Evolutionary conservation across 768 basidiomycete genomes (phyloP), one percentile per base, ranked within the genome.

Genomic region (Pholiota conissans): DNA sequence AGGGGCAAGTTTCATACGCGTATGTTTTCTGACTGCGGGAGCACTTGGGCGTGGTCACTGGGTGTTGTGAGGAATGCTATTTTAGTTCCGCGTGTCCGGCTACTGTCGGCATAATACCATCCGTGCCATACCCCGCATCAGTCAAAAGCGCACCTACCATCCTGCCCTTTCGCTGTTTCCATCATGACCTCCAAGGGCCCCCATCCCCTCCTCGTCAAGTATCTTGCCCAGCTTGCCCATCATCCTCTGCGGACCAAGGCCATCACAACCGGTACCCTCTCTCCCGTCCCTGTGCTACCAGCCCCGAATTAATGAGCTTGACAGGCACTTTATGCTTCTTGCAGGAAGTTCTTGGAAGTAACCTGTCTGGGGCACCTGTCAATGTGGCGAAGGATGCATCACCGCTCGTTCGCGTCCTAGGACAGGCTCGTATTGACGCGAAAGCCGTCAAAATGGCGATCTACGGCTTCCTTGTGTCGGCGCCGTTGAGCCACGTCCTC

Each of bases 381-480:
- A 77, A 70, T 35, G 74, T 81, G 7, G 60, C 80, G 30, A 84
- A 84, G 60, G 74, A 84, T 75, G 82, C 84, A 1, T 78, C 88
- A 2, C 60, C 76, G 22, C 65, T 84, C 60, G 64, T 78, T 51
- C 84, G 82, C 61, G 67, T 75, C 16, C 79, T 89, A 48, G 84
- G 82, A 4, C 75, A 71, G 47, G 74, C 75, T 5, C 85, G 90
- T 68, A 71, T 93, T 51, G 79, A 91, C 67, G 56, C 75, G 59
- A 89, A 86, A 64, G 90, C 93, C 6, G 55, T 90, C 64, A 93
- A 95, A 72, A 92, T 95, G 87, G 89, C 84, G 0, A 49, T 88
- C 20, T 94, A 93, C 67, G 93, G 93, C 58, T 85, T 90, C 74
- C 78, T 89, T 63, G 80, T 95, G 37, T 91, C 91, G 11, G 93